These are phyloP conservation scores for Osmanthus fragrans DNA, from an alignment of 257 asterid species.

Conservation along the genomic window DNA sequence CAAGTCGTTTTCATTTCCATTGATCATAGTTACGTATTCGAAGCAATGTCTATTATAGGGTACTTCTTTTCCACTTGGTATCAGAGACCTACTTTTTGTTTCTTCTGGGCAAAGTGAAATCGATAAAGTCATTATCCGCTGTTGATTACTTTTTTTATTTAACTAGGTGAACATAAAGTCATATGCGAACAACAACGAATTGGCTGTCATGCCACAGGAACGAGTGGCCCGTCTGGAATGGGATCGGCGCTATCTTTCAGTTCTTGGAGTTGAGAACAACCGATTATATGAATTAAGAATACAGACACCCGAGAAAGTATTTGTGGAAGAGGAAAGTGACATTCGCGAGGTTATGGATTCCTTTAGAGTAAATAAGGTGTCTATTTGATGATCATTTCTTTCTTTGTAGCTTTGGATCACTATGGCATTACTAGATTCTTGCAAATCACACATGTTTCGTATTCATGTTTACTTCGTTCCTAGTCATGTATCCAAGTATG, in stretches of 20 bases:
- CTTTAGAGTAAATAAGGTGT: conserved; percentile 67
- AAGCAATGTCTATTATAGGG: background rate
- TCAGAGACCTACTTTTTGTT: background rate
- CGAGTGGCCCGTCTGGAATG: conserved; percentile 81
- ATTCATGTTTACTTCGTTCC: background rate
- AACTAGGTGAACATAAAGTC: conserved; percentile 83
- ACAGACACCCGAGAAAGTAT: conserved; percentile 81
- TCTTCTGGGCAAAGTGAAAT: background rate
- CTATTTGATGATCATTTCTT: conserved; percentile 36
- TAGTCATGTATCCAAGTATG: background rate
- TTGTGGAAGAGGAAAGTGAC: conserved; percentile 67
- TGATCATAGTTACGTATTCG: background rate
- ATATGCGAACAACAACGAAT: conserved; percentile 87
- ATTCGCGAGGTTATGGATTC: conserved; percentile 80
- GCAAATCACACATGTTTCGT: background rate
- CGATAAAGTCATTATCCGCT: background rate
- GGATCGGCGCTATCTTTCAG: conserved; percentile 85
- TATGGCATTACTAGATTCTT: background rate
- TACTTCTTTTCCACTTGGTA: background rate
- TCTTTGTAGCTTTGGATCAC: background rate
- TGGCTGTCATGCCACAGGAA: conserved; percentile 92
- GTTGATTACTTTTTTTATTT: conserved; percentile 7
- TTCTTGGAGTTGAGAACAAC: conserved; percentile 96
- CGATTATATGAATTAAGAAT: conserved; percentile 65
- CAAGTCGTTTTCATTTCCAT: background rate